phyloP scores from a whole-genome alignment of 257 asterid species.

The Datura wrightii region DNA sequence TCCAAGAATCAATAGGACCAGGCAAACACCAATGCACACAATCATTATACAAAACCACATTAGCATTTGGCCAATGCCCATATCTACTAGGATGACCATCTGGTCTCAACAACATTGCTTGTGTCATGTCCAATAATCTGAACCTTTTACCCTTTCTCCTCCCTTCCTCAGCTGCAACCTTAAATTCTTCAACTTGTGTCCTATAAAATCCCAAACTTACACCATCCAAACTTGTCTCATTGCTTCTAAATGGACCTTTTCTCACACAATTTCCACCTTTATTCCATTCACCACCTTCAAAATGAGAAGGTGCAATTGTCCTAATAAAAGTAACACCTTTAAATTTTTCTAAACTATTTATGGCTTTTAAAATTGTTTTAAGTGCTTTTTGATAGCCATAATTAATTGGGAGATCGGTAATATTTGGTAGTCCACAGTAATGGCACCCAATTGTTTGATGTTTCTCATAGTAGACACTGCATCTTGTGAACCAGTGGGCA shows the following conservation, averaged over 20 bases:
- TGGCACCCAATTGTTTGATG: slow-evolving; percentile 38
- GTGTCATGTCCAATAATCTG: slow-evolving; percentile 43
- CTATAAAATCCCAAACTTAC: slow-evolving; percentile 41
- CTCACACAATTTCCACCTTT: slow-evolving; percentile 44
- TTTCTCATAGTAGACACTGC: slow-evolving; percentile 37
- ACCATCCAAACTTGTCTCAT: slow-evolving; percentile 43
- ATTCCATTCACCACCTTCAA: slow-evolving; percentile 48
- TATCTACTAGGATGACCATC: slow-evolving; percentile 52
- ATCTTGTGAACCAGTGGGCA: slow-evolving; percentile 49
- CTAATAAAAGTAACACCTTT: slow-evolving; percentile 42
- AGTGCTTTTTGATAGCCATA: slow-evolving; percentile 42
- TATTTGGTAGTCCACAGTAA: slow-evolving; percentile 36
- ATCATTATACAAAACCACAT: slow-evolving; percentile 48
- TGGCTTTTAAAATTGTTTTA: slow-evolving; percentile 39
- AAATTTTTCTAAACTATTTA: slow-evolving; percentile 34
- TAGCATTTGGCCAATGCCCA: slow-evolving; percentile 47
- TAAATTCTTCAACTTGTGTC: slow-evolving; percentile 47
- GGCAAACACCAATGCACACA: slow-evolving; percentile 60
- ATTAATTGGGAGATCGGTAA: slow-evolving; percentile 39
- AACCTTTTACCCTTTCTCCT: slow-evolving; percentile 32
- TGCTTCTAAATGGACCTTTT: slow-evolving; percentile 40
- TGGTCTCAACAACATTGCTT: slow-evolving; percentile 47
- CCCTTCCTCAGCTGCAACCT: slow-evolving; percentile 37
- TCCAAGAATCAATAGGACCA: slow-evolving; percentile 79
- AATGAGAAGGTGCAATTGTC: slow-evolving; percentile 48